Base-by-base conservation (phyloP, 371 early-diverging fungal genomes). In the Lichtheimia ornata region DNA sequence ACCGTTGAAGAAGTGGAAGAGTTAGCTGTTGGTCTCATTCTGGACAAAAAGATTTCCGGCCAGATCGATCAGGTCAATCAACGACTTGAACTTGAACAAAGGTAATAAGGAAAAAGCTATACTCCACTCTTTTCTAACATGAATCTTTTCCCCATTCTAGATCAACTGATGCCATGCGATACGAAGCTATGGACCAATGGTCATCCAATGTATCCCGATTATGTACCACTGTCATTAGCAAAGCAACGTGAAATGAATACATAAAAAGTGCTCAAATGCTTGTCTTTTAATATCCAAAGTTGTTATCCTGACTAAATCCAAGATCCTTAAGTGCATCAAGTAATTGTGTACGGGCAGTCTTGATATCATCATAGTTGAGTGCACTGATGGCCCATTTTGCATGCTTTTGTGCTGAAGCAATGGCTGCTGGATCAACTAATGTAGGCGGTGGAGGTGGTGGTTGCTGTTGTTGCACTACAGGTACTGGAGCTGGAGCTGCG, bases 371-470 rank as follows among this genome's bases (percentile, higher is more conserved):
- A 65, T 95, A 97, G 56, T 96, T 91, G 20, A 98, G 67, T 0
- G 98, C 94, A 67, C 96, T 96, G 59, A 96, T 91, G 2, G 96
- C 98, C 84, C 91, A 97, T 61, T 91, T 88, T 7, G 95, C 85
- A 56, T 88, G 81, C 74, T 97, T 98, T 63, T 95, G 95, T 2
- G 96, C 94, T 4, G 75, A 59, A 6, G 87, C 75, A 20, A 88
- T 76, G n/a, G 77, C 78, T 3, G 70, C 67, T n/a, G 87, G 84
- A 54, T 91, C 87, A 11, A 83, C 42, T 9, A 44, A 18, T 14
- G 56, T 41, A 49, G 55, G 50, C 14, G 51, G 27, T 3, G 63
- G 15, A 12, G 67, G 30, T 22, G 56, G 55, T 12, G 56, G 44
- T 13, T n/a, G n/a, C n/a, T 35, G 49, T 20, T 25, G 7, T 22